phyloP scores from a whole-genome alignment of 1,284 basidiomycete species.

The Takashimella tepidaria region DNA sequence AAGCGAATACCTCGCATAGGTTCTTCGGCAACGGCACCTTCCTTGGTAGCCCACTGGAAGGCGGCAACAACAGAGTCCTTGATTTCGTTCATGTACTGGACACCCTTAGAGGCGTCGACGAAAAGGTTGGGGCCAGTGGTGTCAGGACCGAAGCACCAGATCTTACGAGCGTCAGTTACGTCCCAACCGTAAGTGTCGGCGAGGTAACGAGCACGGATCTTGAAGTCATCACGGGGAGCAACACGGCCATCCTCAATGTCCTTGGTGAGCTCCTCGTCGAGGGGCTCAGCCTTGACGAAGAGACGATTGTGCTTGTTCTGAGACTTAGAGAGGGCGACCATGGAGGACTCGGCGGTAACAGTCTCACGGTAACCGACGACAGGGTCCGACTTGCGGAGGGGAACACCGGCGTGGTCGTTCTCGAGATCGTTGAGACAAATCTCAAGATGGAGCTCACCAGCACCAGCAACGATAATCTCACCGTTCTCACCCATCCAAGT shows the following conservation, averaged over 20 bases:
- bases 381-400: conserved; percentile 97
- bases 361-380: conserved; percentile 99
- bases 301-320: conserved; percentile 99
- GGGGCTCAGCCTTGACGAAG: conserved; percentile 85
- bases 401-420: conserved; percentile 99
- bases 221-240: conserved; percentile 94
- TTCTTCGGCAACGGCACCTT: conserved; percentile 95
- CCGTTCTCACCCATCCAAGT: conserved; percentile 88
- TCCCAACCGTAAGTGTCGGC: conserved; percentile 99
- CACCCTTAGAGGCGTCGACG: conserved; percentile 98
- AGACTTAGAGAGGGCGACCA: conserved; percentile 96
- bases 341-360: conserved; percentile 91
- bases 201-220: conserved; percentile 87
- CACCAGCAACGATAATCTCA: conserved; percentile 99
- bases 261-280: conserved; percentile 89
- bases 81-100: conserved; percentile 97
- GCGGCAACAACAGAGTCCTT: conserved; percentile 99
- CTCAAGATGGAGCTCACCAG: conserved; percentile 98
- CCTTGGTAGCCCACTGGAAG: conserved; percentile 99
- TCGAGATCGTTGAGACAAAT: conserved; percentile 99
- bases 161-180: conserved; percentile 98
- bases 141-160: conserved; percentile 99
- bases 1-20: conserved; percentile 97
- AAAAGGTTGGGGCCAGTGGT: conserved; percentile 95
- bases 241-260: conserved; percentile 89